phyloP scores from a whole-genome alignment of 192 early-diverging fungal genomes.

The Backusella macrospora region DNA sequence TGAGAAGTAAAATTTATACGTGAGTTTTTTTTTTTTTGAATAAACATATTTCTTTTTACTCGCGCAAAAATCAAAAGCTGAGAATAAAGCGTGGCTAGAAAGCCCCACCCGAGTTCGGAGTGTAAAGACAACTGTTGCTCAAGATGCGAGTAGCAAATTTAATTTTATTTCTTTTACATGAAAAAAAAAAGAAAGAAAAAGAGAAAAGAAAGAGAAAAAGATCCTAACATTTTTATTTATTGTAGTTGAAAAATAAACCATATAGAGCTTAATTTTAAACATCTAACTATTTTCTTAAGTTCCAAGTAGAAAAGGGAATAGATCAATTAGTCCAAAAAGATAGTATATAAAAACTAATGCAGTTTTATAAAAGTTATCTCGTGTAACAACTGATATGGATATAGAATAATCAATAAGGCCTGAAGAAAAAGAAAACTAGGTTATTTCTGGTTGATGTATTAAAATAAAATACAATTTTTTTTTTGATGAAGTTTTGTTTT shows the following conservation, averaged over 20 bases:
- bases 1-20: not conserved
- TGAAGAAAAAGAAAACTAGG: not conserved
- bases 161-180: not conserved
- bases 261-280: too few species aligned
- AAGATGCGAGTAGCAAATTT: not conserved
- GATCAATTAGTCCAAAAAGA: not conserved
- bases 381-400: not conserved
- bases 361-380: not conserved
- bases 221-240: not conserved
- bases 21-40: not conserved
- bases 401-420: not conserved
- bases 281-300: slow-evolving; percentile 9
- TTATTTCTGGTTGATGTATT: not conserved
- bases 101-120: not conserved
- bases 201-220: not conserved
- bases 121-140: not conserved
- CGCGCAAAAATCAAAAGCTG: not conserved
- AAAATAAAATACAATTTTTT: not conserved
- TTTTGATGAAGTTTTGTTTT: not conserved
- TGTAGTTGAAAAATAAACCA: not conserved
- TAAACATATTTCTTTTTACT: too few species aligned
- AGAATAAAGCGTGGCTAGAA: slow-evolving; percentile 13
- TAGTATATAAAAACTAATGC: not conserved
- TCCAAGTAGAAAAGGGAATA: not conserved
- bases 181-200: not conserved